phyloP scores from a whole-genome alignment of 2,329 filamentous ascomycete species.

The Bipolaris bicolor region DNA sequence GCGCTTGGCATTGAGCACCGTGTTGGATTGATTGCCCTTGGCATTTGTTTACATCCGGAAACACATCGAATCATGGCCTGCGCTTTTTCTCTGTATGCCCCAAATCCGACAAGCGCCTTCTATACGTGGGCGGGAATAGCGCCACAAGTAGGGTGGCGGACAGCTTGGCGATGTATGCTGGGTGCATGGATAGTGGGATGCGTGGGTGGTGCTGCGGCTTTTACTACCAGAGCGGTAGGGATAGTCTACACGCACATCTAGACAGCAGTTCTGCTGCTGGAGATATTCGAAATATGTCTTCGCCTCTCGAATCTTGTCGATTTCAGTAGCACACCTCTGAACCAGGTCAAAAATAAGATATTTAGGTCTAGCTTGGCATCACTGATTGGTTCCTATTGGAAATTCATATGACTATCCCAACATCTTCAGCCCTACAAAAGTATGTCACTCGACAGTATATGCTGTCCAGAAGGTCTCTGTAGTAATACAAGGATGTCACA shows the following conservation, averaged over 20 bases:
- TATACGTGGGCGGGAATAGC: constrained; percentile 10
- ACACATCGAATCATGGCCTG: constrained; percentile 19
- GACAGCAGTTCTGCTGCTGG: neutral
- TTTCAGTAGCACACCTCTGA: neutral
- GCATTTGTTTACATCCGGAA: constrained; percentile 18
- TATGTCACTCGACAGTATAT: constrained; percentile 15
- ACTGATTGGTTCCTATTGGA: no score
- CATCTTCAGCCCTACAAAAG: neutral
- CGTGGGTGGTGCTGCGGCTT: neutral
- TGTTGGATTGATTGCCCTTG: constrained; percentile 36
- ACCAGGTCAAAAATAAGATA: neutral
- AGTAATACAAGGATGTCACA: constrained; percentile 3
- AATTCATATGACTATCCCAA: neutral
- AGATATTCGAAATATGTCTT: neutral
- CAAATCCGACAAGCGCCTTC: constrained; percentile 4
- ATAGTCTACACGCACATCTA: neutral
- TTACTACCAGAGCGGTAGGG: neutral
- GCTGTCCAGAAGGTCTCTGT: constrained; percentile 10
- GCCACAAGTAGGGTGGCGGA: constrained; percentile 11
- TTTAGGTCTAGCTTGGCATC: neutral
- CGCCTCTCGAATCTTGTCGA: neutral
- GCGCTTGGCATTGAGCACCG: constrained; percentile 36
- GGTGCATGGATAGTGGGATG: neutral
- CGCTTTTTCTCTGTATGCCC: neutral
- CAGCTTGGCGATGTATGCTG: constrained; percentile 27